These are phyloP conservation scores for Botrytis tulipae DNA, from an alignment of 2,329 filamentous ascomycete genomes.

Conservation along the genomic window DNA sequence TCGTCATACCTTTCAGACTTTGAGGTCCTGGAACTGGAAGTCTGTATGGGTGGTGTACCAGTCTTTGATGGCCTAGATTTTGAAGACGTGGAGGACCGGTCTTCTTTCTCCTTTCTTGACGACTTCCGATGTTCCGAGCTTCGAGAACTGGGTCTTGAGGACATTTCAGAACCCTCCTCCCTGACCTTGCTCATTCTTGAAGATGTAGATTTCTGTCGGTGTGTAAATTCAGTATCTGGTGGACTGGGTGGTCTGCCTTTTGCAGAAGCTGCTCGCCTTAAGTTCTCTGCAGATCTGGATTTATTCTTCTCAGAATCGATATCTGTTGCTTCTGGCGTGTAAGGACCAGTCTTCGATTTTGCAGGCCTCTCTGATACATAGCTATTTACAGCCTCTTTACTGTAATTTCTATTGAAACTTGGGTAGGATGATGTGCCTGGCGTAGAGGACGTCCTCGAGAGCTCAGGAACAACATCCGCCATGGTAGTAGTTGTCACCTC, in stretches of 20 bases:
- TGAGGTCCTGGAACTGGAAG: conserved; percentile 34
- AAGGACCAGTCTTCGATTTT: conserved; percentile 38
- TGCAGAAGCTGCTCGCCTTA: conserved; percentile 42
- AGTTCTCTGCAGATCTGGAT: conserved; percentile 49
- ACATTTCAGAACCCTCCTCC: conserved; percentile 40
- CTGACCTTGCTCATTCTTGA: conserved; percentile 41
- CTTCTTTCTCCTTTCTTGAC: conserved; percentile 41
- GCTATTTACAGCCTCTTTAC: conserved; percentile 77
- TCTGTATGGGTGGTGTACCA: conserved; percentile 52
- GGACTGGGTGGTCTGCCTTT: conserved; percentile 59
- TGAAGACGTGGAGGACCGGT: conserved; percentile 51
- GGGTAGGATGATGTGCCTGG: conserved; percentile 56
- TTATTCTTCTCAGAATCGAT: conserved; percentile 51
- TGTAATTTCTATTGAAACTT: conserved; percentile 83
- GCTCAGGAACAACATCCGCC: conserved; percentile 51
- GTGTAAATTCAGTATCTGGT: conserved; percentile 60
- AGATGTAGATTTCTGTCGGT: conserved; percentile 40
- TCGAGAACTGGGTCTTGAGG: conserved; percentile 45
- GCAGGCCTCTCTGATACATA: conserved; percentile 24
- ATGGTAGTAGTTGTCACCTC: conserved; percentile 38
- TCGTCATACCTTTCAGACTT: conserved; percentile 37
- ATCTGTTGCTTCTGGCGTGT: conserved; percentile 73
- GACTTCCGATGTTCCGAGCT: conserved; percentile 40
- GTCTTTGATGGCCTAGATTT: conserved; percentile 56
- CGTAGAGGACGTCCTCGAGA: conserved; percentile 40